Percentiles rank a stretch among this genome's conserved stretches.
phyloP scores from a whole-genome alignment of 495 filamentous ascomycete species.

The Tuber calosporum region DNA sequence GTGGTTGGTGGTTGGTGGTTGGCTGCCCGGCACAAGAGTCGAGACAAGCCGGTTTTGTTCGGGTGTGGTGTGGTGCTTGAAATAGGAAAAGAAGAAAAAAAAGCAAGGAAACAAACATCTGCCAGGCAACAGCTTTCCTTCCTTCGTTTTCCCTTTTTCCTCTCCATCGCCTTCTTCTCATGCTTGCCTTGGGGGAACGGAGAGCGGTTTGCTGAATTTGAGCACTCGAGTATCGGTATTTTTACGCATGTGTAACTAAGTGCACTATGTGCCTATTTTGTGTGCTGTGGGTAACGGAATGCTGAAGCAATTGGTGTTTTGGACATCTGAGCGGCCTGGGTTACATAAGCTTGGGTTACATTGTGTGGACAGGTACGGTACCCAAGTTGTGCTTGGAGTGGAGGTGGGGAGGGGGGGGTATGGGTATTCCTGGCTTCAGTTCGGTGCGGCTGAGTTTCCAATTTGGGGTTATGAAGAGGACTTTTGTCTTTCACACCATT shows the following conservation, averaged over 20 bases:
- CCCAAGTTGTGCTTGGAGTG: background rate
- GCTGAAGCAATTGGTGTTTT: conserved; percentile 2
- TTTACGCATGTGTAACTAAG: background rate
- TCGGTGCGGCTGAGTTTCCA: background rate
- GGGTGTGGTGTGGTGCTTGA: background rate
- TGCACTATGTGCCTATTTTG: background rate
- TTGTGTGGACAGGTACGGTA: background rate
- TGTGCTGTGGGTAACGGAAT: background rate
- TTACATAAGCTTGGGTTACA: background rate
- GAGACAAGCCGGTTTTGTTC: background rate
- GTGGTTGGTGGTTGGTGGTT: background rate
- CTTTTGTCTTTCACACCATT: background rate
- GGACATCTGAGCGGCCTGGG: background rate
- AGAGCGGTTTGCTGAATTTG: background rate
- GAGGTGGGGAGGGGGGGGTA: background rate
- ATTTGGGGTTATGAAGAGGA: background rate
- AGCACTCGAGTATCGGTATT: background rate
- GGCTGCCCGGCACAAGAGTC: background rate
- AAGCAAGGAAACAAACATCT: background rate
- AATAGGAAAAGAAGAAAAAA: background rate
- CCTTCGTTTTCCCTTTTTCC: background rate
- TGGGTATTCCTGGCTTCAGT: background rate
- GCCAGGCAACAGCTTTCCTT: background rate
- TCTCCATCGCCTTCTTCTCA: background rate
- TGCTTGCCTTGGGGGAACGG: background rate